Percentiles rank a stretch among this genome's conserved stretches.
Conservation (phyloP, 1,139 yeast species). For the Fermentozyma sake region DNA sequence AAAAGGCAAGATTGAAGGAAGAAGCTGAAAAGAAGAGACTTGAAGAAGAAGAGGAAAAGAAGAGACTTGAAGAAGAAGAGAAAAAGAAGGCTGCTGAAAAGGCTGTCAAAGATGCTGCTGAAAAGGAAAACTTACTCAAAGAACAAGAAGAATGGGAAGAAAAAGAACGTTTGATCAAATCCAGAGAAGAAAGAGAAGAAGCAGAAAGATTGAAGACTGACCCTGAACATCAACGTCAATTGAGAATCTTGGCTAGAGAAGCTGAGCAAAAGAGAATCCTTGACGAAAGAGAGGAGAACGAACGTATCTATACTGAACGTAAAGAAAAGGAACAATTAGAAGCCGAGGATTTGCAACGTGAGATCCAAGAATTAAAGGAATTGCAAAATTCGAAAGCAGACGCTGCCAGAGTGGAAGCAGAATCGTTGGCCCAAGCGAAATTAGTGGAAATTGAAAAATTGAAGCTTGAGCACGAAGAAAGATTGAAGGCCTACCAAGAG, state of each 20-base stretch:
- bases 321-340: constrained; percentile 16
- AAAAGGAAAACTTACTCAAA: constrained; percentile 8
- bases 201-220: constrained; percentile 19
- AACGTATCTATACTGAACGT: constrained; percentile 23
- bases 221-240: constrained; percentile 25
- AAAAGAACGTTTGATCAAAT: constrained; percentile 7
- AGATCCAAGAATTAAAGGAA: constrained; percentile 27
- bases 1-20: constrained; percentile 19
- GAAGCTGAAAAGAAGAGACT: constrained; percentile 15
- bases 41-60: constrained; percentile 19
- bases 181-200: constrained; percentile 16
- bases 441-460: constrained; percentile 31
- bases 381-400: constrained; percentile 22
- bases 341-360: constrained; percentile 20
- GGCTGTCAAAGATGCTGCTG: constrained; percentile 7
- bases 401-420: constrained; percentile 28
- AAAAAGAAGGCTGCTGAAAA: constrained; percentile 9
- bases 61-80: constrained; percentile 10
- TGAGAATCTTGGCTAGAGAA: constrained; percentile 24
- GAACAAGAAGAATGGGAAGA: constrained; percentile 11
- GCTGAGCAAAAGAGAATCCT: constrained; percentile 22
- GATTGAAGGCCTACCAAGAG: constrained; percentile 24
- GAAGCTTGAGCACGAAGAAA: constrained; percentile 31
- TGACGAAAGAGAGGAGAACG: constrained; percentile 25
- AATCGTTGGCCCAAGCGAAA: constrained; percentile 29